Evolutionary conservation across 2,329 filamentous ascomycete species (phyloP).

Genomic region (Claviceps fusiformis): DNA sequence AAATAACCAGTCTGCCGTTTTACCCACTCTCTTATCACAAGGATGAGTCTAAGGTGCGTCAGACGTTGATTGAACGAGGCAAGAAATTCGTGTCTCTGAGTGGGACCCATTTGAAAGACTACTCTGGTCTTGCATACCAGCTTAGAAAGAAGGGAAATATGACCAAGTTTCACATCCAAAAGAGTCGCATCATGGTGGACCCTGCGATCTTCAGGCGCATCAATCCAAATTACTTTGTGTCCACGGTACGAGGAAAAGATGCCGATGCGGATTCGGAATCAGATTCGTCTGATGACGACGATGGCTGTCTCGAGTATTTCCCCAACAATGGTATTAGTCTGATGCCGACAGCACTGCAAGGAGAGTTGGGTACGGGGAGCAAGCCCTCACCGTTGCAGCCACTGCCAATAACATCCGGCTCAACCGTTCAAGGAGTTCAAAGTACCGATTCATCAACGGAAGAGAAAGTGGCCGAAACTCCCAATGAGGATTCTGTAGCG

Average conservation of each 20-base stretch:
- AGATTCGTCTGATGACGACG: constrained; percentile 30
- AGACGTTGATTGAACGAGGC: constrained; percentile 62
- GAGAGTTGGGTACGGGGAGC: constrained; percentile 18
- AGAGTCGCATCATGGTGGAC: constrained; percentile 80
- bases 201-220: constrained; percentile 69
- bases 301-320: constrained; percentile 12
- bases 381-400: constrained; percentile 41
- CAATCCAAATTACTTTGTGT: constrained; percentile 74
- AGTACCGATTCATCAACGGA: neutral
- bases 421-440: constrained; percentile 3
- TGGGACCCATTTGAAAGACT: constrained; percentile 70
- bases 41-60: constrained; percentile 49
- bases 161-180: constrained; percentile 72
- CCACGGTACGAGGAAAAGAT: constrained; percentile 59
- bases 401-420: constrained; percentile 21
- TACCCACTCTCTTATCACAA: constrained; percentile 75
- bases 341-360: constrained; percentile 16
- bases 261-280: constrained; percentile 42
- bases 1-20: constrained; percentile 64
- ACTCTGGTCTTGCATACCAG: constrained; percentile 73
- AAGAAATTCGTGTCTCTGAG: constrained; percentile 72
- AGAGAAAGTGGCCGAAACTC: constrained; percentile 3
- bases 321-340: constrained; percentile 28
- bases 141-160: constrained; percentile 55
- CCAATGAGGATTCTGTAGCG: constrained; percentile 7